These are phyloP conservation scores for Lenwebbia sp. DNA, from an alignment of 345 rosid genomes.

Conservation along the genomic window DNA sequence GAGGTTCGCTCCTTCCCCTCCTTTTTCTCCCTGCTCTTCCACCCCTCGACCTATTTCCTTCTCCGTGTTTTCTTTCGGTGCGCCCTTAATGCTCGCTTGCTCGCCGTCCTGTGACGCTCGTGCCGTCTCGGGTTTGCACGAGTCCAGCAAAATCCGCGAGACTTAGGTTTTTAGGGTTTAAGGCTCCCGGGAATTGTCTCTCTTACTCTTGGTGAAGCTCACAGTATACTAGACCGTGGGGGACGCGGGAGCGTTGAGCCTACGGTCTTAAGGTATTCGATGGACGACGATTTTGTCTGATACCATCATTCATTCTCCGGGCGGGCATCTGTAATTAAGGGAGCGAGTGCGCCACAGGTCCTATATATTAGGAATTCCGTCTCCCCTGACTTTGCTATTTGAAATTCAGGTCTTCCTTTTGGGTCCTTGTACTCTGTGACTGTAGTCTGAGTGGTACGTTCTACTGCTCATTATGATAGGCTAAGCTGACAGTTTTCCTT, in stretches of 20 bases:
- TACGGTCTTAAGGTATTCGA: background rate
- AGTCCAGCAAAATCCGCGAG: background rate
- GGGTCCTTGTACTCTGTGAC: background rate
- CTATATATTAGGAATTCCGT: background rate
- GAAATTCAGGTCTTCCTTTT: background rate
- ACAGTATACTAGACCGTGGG: background rate
- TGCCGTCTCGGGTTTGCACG: background rate
- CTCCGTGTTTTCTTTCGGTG: background rate
- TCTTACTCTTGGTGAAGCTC: background rate
- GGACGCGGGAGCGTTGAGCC: background rate
- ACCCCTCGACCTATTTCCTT: background rate
- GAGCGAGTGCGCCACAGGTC: background rate
- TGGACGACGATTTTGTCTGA: background rate
- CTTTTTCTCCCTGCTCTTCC: no score
- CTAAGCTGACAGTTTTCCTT: background rate
- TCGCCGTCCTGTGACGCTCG: background rate
- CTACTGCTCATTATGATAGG: background rate
- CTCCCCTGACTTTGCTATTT: background rate
- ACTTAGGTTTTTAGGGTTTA: slow-evolving; percentile 5
- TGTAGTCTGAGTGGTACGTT: background rate
- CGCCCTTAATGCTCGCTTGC: background rate
- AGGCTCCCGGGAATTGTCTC: background rate
- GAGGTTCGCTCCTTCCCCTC: slow-evolving; percentile 40
- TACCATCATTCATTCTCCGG: background rate
- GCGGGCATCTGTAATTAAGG: background rate